phyloP scores from a whole-genome alignment of 495 filamentous ascomycete genomes.

The Penicillium herquei region DNA sequence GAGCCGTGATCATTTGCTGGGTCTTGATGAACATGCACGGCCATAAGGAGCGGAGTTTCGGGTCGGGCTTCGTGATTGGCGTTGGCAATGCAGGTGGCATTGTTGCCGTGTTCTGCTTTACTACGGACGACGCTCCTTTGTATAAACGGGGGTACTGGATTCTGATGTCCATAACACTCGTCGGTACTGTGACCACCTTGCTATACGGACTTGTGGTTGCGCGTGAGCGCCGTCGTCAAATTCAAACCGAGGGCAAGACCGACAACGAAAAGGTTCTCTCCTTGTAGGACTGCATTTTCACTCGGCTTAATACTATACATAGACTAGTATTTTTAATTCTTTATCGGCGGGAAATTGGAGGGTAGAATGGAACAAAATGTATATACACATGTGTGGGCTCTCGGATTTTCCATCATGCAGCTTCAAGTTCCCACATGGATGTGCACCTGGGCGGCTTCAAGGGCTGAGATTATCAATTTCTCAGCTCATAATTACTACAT shows the following conservation, averaged over 20 bases:
- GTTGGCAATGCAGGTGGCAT: slow-evolving; percentile 43
- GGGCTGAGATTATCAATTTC: no score
- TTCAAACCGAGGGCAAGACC: neutral
- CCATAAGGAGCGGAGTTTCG: slow-evolving; percentile 31
- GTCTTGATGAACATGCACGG: slow-evolving; percentile 33
- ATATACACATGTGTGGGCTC: no score
- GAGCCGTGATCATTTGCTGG: slow-evolving; percentile 34
- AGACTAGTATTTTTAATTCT: no score
- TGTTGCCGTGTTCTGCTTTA: slow-evolving; percentile 38
- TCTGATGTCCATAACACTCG: slow-evolving; percentile 11
- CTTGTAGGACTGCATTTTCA: neutral
- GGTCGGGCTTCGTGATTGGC: slow-evolving; percentile 27
- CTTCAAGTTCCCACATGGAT: no score
- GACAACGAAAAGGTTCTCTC: slow-evolving; percentile 9
- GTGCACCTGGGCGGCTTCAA: no score
- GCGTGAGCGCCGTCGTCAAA: slow-evolving; percentile 1
- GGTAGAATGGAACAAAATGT: no score
- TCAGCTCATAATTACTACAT: no score
- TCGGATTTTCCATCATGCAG: no score
- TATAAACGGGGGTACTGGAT: slow-evolving; percentile 36
- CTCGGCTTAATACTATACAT: no score
- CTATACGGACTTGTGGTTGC: neutral
- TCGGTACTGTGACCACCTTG: neutral
- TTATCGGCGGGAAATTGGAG: no score
- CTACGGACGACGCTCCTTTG: slow-evolving; percentile 28